Conservation (phyloP, 2,329 filamentous ascomycete genomes). For the Penicillium sp. region DNA sequence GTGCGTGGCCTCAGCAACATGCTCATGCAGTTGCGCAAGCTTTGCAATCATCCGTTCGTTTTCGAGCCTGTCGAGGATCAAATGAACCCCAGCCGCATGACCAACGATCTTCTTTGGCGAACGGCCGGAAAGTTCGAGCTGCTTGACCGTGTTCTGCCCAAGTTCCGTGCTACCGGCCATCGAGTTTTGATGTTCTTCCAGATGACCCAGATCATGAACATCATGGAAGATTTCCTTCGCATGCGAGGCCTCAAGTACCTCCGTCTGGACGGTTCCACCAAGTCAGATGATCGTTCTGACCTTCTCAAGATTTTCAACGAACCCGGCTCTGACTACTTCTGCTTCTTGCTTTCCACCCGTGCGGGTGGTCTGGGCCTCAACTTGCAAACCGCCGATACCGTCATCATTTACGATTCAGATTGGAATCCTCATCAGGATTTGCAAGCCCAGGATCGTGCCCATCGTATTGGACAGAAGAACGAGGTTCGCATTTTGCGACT, state of each 20-base stretch:
- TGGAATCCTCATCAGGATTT: conserved; percentile 99
- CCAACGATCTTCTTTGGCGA: conserved; percentile 94
- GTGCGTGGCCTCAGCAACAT: conserved; percentile 98
- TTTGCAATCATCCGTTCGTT: conserved; percentile 98
- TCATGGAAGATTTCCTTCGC: conserved; percentile 97
- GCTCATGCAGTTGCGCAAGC: conserved; percentile 98
- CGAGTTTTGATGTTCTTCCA: conserved; percentile 99
- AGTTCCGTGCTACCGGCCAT: conserved; percentile 89
- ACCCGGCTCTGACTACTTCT: conserved; percentile 90
- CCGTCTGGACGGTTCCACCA: conserved; percentile 93
- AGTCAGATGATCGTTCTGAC: conserved; percentile 95
- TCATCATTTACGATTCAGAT: conserved; percentile 99
- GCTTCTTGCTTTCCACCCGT: conserved; percentile 97
- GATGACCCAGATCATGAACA: conserved; percentile 99
- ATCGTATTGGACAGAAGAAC: conserved; percentile 99
- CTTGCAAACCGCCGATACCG: conserved; percentile 94
- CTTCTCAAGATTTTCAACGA: conserved; percentile 88
- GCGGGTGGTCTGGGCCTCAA: conserved; percentile 98
- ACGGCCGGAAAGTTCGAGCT: conserved; percentile 97
- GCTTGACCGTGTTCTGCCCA: conserved; percentile 87
- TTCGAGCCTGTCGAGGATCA: conserved; percentile 98
- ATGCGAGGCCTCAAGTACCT: conserved; percentile 84
- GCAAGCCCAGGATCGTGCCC: conserved; percentile 98
- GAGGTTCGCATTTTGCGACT: conserved; percentile 95
- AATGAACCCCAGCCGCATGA: conserved; percentile 88